Percentiles rank a stretch among this genome's conserved stretches.
phyloP scores from a whole-genome alignment of 179 eudicot genomes.

The Corrigiola litoralis region DNA sequence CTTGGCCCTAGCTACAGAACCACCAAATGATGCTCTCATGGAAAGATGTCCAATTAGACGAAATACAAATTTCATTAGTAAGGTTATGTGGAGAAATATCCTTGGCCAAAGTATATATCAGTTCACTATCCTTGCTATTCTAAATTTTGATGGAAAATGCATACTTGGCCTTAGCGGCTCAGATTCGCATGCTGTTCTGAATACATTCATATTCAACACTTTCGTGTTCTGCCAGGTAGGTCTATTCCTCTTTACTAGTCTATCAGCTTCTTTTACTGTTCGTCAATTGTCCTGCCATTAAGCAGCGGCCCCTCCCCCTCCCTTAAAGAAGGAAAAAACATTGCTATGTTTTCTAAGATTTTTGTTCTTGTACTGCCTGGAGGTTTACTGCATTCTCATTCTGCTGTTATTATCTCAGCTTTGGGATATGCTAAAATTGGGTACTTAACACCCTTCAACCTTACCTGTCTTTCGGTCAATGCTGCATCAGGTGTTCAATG shows the following conservation, averaged over 20 bases:
- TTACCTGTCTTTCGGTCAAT: background rate
- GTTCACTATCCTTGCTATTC: slow-evolving; percentile 52
- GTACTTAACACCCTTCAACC: background rate
- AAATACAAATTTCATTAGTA: slow-evolving; percentile 55
- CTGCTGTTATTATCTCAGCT: no score
- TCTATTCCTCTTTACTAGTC: background rate
- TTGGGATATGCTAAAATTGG: no score
- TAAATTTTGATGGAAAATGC: slow-evolving; percentile 60
- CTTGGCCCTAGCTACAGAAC: slow-evolving; percentile 88
- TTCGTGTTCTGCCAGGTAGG: slow-evolving; percentile 93
- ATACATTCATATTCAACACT: slow-evolving; percentile 84
- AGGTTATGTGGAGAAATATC: slow-evolving; percentile 88
- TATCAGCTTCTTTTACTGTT: background rate
- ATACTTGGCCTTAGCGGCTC: slow-evolving; percentile 55
- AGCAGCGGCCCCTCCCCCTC: background rate
- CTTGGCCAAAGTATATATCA: slow-evolving; percentile 87
- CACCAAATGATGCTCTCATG: slow-evolving; percentile 82
- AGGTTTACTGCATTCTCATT: no score
- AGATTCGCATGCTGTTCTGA: slow-evolving; percentile 49
- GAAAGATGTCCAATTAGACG: slow-evolving; percentile 66
- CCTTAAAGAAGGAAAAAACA: no score
- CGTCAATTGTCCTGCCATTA: background rate
- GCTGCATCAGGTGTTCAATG: slow-evolving; percentile 67
- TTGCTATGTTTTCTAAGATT: no score
- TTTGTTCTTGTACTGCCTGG: no score